Evolutionary conservation across 2,329 filamentous ascomycete genomes (phyloP).

Genomic region (Verticillium alfalfae): DNA sequence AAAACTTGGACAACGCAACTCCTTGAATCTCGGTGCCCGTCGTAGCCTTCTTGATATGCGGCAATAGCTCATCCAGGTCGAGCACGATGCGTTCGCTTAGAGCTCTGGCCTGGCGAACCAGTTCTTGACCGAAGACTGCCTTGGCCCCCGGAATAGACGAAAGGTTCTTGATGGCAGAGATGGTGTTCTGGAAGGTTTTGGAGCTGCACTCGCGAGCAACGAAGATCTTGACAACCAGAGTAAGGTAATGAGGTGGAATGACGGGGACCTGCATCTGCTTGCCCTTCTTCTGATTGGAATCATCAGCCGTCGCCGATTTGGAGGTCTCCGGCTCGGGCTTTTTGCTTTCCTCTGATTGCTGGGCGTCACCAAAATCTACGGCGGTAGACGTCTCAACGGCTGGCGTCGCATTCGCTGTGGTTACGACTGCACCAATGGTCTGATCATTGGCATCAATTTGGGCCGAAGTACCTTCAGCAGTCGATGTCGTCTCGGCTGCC

Average conservation of each 20-base stretch:
- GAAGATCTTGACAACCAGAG: conserved; percentile 92
- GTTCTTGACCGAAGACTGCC: conserved; percentile 84
- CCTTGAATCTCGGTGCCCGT: conserved; percentile 94
- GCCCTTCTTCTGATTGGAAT: conserved; percentile 32
- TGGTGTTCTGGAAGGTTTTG: conserved; percentile 95
- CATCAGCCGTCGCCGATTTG: conserved; percentile 12
- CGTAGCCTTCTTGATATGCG: conserved; percentile 79
- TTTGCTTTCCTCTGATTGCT: conserved; percentile 6
- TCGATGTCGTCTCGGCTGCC: conserved; percentile 12
- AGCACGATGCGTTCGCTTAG: conserved; percentile 79
- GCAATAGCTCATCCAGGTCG: conserved; percentile 78
- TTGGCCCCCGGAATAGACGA: conserved; percentile 89
- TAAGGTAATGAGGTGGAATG: conserved; percentile 83
- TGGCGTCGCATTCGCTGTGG: background rate
- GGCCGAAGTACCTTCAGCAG: conserved; percentile 2
- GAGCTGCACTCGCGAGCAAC: conserved; percentile 93
- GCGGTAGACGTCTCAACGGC: background rate
- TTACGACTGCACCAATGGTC: conserved; percentile 8
- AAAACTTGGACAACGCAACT: conserved; percentile 90
- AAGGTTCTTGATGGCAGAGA: conserved; percentile 97
- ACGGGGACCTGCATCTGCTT: conserved; percentile 70
- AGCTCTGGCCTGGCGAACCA: conserved; percentile 79
- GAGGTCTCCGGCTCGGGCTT: conserved; percentile 4
- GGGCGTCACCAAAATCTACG: conserved; percentile 8
- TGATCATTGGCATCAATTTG: conserved; percentile 3